A percentile compares a stretch with the other conserved stretches of the same genome.
Conservation (phyloP, 2,329 filamentous ascomycete species). For the Aspergillus felis region DNA sequence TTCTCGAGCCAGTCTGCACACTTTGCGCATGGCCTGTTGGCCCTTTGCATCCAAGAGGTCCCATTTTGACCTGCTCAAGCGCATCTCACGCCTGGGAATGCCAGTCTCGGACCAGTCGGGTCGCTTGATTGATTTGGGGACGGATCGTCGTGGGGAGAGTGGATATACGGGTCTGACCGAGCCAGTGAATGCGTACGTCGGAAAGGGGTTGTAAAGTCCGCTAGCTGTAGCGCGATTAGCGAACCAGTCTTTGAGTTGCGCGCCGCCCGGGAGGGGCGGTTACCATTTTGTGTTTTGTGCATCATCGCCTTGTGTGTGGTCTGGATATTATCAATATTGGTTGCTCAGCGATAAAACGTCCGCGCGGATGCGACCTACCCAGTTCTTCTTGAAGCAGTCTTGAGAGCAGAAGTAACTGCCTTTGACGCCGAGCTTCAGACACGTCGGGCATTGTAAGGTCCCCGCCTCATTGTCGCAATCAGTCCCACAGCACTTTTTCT, state of each 20-base stretch:
- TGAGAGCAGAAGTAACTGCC: slow-evolving; percentile 70
- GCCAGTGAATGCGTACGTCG: slow-evolving; percentile 74
- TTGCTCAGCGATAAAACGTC: slow-evolving; percentile 1
- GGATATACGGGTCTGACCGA: slow-evolving; percentile 76
- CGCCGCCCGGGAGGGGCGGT: slow-evolving; percentile 45
- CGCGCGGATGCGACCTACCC: slow-evolving; percentile 59
- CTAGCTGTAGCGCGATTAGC: slow-evolving; percentile 74
- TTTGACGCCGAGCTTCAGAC: slow-evolving; percentile 77
- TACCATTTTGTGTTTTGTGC: slow-evolving; percentile 60
- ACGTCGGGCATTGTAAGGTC: slow-evolving; percentile 82
- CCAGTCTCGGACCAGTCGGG: slow-evolving; percentile 82
- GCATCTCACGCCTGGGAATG: slow-evolving; percentile 56
- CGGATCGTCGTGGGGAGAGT: slow-evolving; percentile 62
- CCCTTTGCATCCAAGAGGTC: slow-evolving; percentile 70
- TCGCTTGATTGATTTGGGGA: slow-evolving; percentile 71
- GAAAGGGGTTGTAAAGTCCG: slow-evolving; percentile 82
- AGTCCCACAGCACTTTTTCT: slow-evolving; percentile 59
- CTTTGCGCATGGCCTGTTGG: slow-evolving; percentile 82
- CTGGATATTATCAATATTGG: neutral
- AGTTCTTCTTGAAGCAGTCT: slow-evolving; percentile 94
- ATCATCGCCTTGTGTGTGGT: slow-evolving; percentile 50
- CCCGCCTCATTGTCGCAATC: slow-evolving; percentile 82
- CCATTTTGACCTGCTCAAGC: slow-evolving; percentile 68
- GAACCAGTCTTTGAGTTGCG: slow-evolving; percentile 5
- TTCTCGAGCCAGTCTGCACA: slow-evolving; percentile 75